phyloP scores from a whole-genome alignment of 495 filamentous ascomycete species.

The Talaromyces thailandensis region DNA sequence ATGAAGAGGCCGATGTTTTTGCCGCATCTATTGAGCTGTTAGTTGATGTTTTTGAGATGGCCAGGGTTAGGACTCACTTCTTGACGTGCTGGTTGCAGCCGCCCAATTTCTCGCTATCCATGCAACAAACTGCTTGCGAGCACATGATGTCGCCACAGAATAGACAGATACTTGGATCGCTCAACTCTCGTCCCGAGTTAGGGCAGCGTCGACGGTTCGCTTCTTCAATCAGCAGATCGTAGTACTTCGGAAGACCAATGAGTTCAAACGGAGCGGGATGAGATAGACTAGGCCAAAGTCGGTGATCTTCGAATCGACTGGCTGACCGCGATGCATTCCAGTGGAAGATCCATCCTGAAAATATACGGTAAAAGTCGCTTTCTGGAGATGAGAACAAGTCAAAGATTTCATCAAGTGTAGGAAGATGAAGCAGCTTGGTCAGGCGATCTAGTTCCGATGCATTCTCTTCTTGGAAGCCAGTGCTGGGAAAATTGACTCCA shows the following conservation, averaged over 20 bases:
- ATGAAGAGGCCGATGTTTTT: conserved; percentile 84
- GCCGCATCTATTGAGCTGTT: conserved; percentile 58
- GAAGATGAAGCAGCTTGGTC: conserved; percentile 62
- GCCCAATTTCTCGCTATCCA: conserved; percentile 59
- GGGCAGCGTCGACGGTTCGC: conserved; percentile 78
- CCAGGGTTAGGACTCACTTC: conserved; percentile 50
- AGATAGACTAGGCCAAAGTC: conserved; percentile 44
- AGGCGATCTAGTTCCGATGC: conserved; percentile 76
- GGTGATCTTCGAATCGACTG: conserved; percentile 30
- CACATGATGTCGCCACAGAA: conserved; percentile 97
- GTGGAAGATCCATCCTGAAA: conserved; percentile 75
- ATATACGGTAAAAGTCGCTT: conserved; percentile 39
- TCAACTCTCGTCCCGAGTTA: conserved; percentile 79
- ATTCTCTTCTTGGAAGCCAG: conserved; percentile 54
- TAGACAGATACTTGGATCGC: conserved; percentile 83
- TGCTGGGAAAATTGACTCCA: conserved; percentile 77
- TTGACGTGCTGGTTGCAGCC: conserved; percentile 84
- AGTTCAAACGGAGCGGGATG: conserved; percentile 93
- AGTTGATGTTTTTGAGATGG: not conserved
- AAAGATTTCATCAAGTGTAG: conserved; percentile 72
- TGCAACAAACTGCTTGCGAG: conserved; percentile 86
- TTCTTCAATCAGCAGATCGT: conserved; percentile 87
- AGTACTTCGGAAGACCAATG: conserved; percentile 83
- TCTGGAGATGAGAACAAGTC: conserved; percentile 30
- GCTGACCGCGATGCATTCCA: conserved; percentile 39